phyloP scores from a whole-genome alignment of 2,329 filamentous ascomycete species.

The Teratosphaeria gauchensis region DNA sequence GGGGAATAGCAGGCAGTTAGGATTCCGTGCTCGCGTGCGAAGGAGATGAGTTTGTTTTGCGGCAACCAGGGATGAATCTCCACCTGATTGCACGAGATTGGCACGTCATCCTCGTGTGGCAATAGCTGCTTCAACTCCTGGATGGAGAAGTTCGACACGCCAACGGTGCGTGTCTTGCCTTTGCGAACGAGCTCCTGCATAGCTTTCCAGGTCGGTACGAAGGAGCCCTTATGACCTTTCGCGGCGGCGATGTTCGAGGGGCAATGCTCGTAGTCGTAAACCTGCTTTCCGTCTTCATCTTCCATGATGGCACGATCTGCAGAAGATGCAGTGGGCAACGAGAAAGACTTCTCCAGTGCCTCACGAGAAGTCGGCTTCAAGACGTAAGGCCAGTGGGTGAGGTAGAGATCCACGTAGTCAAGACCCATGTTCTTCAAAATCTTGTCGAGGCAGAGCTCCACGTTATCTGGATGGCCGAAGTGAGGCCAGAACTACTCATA shows the following conservation, averaged over 20 bases:
- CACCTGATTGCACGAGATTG: constrained; percentile 20
- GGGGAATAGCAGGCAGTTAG: constrained; percentile 22
- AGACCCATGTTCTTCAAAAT: constrained; percentile 31
- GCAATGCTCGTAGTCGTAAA: constrained; percentile 14
- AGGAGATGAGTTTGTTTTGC: constrained; percentile 15
- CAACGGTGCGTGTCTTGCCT: constrained; percentile 21
- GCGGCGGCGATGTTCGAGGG: constrained; percentile 10
- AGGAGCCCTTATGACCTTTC: constrained; percentile 14
- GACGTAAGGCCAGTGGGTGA: constrained; percentile 33
- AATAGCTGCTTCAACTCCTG: constrained; percentile 18
- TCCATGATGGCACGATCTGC: constrained; percentile 7
- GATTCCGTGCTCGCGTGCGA: constrained; percentile 14
- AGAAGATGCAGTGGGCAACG: constrained; percentile 4
- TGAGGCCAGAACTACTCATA: constrained; percentile 13
- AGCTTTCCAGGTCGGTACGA: constrained; percentile 20
- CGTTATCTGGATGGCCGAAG: constrained; percentile 14
- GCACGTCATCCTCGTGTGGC: constrained; percentile 13
- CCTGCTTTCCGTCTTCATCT: constrained; percentile 7
- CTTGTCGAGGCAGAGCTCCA: constrained; percentile 24
- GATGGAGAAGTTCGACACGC: constrained; percentile 24
- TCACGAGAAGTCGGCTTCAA: constrained; percentile 9
- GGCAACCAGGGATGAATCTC: constrained; percentile 24
- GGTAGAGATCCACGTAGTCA: constrained; percentile 34
- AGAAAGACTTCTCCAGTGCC: constrained; percentile 10
- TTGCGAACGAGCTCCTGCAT: constrained; percentile 18